Percentiles rank a stretch among this genome's conserved stretches.
These are phyloP conservation scores for Cyclostephanos tholiformis DNA, from an alignment of 108 stramenopile species.

Conservation along the genomic window DNA sequence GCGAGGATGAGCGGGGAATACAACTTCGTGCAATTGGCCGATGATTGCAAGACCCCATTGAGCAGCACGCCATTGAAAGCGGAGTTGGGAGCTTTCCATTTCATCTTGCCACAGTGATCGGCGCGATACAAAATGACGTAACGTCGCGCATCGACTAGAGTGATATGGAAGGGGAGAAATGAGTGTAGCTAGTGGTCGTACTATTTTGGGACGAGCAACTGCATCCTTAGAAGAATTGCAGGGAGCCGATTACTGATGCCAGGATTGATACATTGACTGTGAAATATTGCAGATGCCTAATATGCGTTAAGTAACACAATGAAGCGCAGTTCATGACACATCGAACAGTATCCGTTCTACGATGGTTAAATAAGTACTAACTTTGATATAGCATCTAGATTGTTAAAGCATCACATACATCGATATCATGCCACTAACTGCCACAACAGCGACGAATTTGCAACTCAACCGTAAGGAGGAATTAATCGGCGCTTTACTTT, in stretches of 20 bases:
- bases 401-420: not conserved
- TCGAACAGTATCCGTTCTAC: no score
- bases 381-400: no score
- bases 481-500: not conserved
- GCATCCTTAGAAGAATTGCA: not conserved
- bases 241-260: not conserved
- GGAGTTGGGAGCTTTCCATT: slow-evolving; percentile 87
- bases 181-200: not conserved
- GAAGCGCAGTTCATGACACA: no score
- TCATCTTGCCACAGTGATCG: slow-evolving; percentile 76
- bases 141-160: no score
- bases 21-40: slow-evolving; percentile 76
- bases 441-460: not conserved
- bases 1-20: slow-evolving; percentile 89
- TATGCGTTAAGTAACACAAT: no score
- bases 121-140: no score
- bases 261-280: no score
- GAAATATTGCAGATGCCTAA: no score
- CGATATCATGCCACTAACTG: not conserved
- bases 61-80: slow-evolving; percentile 81
- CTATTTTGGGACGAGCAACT: not conserved
- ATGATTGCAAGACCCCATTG: slow-evolving; percentile 76
- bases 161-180: not conserved
- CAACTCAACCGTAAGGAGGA: not conserved
- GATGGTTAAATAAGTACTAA: no score